Conservation (phyloP, 305 asterid species). For the Plantago lanceolata region DNA sequence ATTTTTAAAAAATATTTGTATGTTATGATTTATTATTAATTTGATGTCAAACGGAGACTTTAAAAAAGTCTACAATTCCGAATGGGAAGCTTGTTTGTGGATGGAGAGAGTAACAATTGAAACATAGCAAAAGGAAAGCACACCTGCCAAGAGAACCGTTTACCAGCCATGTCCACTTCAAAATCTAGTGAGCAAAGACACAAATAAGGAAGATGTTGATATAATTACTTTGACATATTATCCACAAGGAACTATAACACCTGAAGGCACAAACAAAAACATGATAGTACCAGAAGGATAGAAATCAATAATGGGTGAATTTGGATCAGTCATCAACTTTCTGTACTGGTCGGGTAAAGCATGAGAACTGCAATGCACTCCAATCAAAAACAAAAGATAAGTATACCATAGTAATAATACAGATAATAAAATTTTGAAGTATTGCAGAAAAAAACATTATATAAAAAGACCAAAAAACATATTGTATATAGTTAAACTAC, state of each 20-base stretch:
- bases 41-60: too few species aligned
- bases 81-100: too few species aligned
- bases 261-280: slow-evolving; percentile 14
- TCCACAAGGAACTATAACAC: background rate
- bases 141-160: slow-evolving; percentile 96
- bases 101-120: too few species aligned
- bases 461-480: too few species aligned
- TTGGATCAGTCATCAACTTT: slow-evolving; percentile 87
- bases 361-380: slow-evolving; percentile 68
- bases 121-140: slow-evolving; percentile 14
- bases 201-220: slow-evolving; percentile 13
- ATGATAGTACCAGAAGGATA: slow-evolving; percentile 70
- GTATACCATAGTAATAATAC: background rate
- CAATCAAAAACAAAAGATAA: slow-evolving; percentile 27
- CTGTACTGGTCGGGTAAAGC: slow-evolving; percentile 86
- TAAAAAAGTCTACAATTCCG: too few species aligned
- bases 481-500: too few species aligned
- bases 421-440: too few species aligned
- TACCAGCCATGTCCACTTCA: slow-evolving; percentile 97
- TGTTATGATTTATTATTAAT: too few species aligned
- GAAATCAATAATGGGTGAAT: slow-evolving; percentile 84
- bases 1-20: too few species aligned
- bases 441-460: too few species aligned
- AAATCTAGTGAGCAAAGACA: slow-evolving; percentile 57
- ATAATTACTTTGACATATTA: slow-evolving; percentile 10